These are phyloP conservation scores for Mucuna pruriens DNA, from an alignment of 306 rosid species.

Conservation along the genomic window DNA sequence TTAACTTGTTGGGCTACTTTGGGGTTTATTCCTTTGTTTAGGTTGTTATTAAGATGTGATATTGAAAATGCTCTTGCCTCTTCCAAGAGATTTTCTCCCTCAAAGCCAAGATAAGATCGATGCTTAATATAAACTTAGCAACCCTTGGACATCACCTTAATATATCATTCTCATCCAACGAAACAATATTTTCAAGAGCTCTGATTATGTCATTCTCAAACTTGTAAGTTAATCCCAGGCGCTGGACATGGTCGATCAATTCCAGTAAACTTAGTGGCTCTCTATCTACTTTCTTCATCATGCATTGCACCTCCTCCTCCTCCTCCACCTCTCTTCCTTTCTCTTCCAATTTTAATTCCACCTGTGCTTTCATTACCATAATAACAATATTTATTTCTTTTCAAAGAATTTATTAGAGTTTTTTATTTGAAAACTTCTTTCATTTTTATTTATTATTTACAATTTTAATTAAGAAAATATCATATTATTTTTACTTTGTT, in stretches of 20 bases:
- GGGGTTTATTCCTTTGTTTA: too few relatives aligned
- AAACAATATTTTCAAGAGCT: constrained; percentile 12
- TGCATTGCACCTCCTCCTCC: constrained; percentile 29
- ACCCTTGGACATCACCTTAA: constrained; percentile 43
- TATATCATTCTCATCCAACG: neutral
- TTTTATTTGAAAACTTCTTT: too few relatives aligned
- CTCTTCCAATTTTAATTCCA: neutral
- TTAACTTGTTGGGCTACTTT: constrained; percentile 27
- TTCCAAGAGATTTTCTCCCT: constrained; percentile 52
- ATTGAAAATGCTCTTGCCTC: constrained; percentile 45
- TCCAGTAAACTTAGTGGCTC: constrained; percentile 21
- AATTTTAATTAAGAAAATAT: too few relatives aligned
- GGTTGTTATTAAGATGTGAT: constrained; percentile 23
- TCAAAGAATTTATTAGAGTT: too few relatives aligned
- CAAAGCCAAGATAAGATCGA: constrained; percentile 44
- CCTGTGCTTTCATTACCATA: neutral
- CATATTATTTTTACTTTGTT: too few relatives aligned
- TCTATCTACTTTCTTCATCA: neutral
- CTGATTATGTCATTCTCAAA: constrained; percentile 33
- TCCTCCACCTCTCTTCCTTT: constrained; percentile 29
- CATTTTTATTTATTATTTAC: too few relatives aligned
- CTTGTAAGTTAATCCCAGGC: constrained; percentile 45
- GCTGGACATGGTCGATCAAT: constrained; percentile 47
- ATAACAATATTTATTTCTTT: too few relatives aligned
- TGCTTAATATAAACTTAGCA: constrained; percentile 55